Base-by-base conservation (phyloP, 2,329 filamentous ascomycete species). In the Rutstroemia sydowiana region DNA sequence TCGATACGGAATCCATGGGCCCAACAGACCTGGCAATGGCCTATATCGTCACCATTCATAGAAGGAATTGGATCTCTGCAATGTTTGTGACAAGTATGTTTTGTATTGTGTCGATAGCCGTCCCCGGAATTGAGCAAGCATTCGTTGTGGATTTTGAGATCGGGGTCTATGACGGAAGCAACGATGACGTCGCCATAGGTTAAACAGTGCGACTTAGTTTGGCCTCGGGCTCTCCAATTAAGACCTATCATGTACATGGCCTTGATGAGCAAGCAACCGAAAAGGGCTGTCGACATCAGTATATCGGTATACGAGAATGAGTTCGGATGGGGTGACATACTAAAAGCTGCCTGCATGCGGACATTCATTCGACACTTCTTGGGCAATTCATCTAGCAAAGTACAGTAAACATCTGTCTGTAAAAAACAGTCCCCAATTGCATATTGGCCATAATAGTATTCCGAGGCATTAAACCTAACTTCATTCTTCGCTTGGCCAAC, bases 161-260 rank as follows among this genome's bases (percentile, higher is more conserved):
- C 52, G 6, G 55, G 52, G 18, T 59, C 44, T 3, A 61, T 53
- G 11, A 61, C 59, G 6, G 59, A 61, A 14, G 59, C 54, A 28
- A 59, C 51, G 14, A 61, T 55, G 4, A 61, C 57, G 51, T 61
- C 55, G 28, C 57, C 59, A 48, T 57, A 58, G 4, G 59, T 59
- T 10, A 61, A 41, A 16, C 54, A 55, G 10, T 53, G 48, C n/a
- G 56, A 49, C 31, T 59, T 60, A 3, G 45, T 49, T 14, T 42
- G 45, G 8, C 34, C 20, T 37, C 57, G 51, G 3, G 57, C 52
- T 18, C 46, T 43, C 23, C 49, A 54, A 26, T 59, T 58, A 3
- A 55, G n/a, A 3, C 45, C 45, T n/a, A 60, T 56, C 58, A 60
- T 60, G 23, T 60, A 59, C 6, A 47, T 43, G 0, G 57, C 57